These are phyloP conservation scores for Solanum verrucosum DNA, from an alignment of 257 asterid species.

Conservation along the genomic window DNA sequence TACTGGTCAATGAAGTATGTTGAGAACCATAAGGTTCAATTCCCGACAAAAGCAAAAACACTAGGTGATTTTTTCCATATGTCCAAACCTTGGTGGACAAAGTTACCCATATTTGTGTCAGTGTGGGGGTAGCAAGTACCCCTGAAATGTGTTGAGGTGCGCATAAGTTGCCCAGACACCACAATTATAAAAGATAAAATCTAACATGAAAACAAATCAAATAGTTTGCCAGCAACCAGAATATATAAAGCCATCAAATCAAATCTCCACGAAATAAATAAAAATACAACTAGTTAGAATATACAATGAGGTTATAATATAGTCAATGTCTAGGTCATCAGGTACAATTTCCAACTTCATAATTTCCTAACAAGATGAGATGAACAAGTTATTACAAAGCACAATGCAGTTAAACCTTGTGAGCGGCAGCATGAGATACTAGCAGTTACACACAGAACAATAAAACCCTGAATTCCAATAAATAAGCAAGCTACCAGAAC, in stretches of 20 bases:
- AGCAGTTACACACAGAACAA: not conserved
- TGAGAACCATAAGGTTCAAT: not conserved
- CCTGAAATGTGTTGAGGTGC: not conserved
- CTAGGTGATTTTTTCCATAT: not conserved
- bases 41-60: not conserved
- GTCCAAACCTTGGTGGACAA: not conserved
- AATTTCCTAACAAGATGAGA: not conserved
- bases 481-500: not conserved
- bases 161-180: too few relatives aligned
- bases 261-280: not conserved
- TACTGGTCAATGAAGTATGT: not conserved
- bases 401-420: not conserved
- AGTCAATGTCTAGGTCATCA: not conserved
- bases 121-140: not conserved
- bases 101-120: not conserved
- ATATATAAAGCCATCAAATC: not conserved
- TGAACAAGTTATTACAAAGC: not conserved
- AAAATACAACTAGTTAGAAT: not conserved
- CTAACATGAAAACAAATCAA: not conserved
- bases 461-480: not conserved
- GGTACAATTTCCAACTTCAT: not conserved
- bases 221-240: not conserved
- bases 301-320: not conserved
- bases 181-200: not conserved
- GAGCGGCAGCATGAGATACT: not conserved